phyloP scores from a whole-genome alignment of 225 moss, liverwort and hornwort species.

The Marchantia paleacea region DNA sequence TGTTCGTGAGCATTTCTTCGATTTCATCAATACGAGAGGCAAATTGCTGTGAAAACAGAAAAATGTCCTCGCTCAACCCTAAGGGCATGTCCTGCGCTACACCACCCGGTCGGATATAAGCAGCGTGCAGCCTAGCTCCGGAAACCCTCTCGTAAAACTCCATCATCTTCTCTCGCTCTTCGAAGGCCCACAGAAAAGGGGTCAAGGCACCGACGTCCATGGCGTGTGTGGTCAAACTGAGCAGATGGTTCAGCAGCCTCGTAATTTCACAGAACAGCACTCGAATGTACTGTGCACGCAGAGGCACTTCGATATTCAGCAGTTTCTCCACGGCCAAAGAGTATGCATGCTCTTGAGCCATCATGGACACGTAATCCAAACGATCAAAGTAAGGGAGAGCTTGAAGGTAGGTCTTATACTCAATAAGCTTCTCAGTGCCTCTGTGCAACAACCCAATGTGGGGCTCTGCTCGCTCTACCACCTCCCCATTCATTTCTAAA shows the following conservation, averaged over 20 bases:
- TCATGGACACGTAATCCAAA: conserved; percentile 55
- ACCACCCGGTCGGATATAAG: conserved; percentile 49
- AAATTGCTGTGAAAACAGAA: conserved; percentile 38
- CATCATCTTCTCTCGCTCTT: conserved; percentile 56
- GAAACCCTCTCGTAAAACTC: conserved; percentile 55
- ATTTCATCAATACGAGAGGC: conserved; percentile 54
- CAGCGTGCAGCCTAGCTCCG: conserved; percentile 49
- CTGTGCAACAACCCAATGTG: conserved; percentile 52
- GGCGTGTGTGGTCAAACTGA: conserved; percentile 45
- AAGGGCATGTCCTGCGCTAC: conserved; percentile 50
- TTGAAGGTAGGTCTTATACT: conserved; percentile 52
- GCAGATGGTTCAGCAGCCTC: conserved; percentile 41
- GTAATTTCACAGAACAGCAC: conserved; percentile 49
- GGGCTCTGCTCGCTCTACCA: conserved; percentile 53
- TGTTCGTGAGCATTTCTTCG: conserved; percentile 56
- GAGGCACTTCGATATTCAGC: conserved; percentile 38
- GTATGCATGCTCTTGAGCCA: conserved; percentile 51
- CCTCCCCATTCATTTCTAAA: conserved; percentile 55
- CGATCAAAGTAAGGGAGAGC: conserved; percentile 55
- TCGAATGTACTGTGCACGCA: conserved; percentile 48
- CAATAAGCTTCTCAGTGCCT: conserved; percentile 56
- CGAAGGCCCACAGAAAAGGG: conserved; percentile 50
- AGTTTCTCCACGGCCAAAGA: conserved; percentile 52
- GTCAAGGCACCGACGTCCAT: conserved; percentile 54
- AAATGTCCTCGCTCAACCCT: conserved; percentile 54